Base-by-base conservation (phyloP, 164 flowering plant species). In the Taxillus chinensis region DNA sequence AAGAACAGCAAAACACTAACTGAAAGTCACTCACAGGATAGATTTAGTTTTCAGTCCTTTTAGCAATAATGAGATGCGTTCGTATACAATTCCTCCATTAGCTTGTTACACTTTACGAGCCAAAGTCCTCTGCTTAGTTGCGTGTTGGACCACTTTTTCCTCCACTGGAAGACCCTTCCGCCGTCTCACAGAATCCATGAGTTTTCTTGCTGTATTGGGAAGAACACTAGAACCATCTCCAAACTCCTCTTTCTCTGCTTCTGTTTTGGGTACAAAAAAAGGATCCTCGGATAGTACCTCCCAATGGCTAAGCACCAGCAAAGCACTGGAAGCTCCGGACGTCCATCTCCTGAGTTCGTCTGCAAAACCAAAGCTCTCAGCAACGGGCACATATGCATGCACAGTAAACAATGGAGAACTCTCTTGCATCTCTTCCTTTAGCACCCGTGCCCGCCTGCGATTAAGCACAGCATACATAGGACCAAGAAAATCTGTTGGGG, bases 361-460 rank as follows among this genome's bases (percentile, higher is more conserved):
- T 0, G 92, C 82, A 74, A 92, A 92, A 45, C 96, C 98, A 71
- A 89, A 80, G 71, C 92, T 89, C 62, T 89, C 98, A 49, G 95
- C 65, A 59, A 92, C 92, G 0, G 96, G 98, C 5, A 92, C 78
- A 69, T 92, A 89, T 9, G 96, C 96, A 70, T 92, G 92, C 43
- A 92, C 96, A 8, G 96, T 87, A 70, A 89, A 92, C 64, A 89
- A 64, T n/a, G 95, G 55, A 39, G 95, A 87, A 3, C 98, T 86
- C 74, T 89, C 92, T 62, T 87, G 92, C 98, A 92, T 92, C 66
- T 87, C 92, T 64, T 89, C 96, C 73, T 89, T 89, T 67, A 89
- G 65, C 3, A 90, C 74, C 37, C 82, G 70, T 6, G 98, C 98
- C 11, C 96, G 74, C 64, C 90, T 79, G 62, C 93, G 67, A 43